phyloP scores from a whole-genome alignment of 371 early-diverging fungal genomes.

The Mortierella sp. region DNA sequence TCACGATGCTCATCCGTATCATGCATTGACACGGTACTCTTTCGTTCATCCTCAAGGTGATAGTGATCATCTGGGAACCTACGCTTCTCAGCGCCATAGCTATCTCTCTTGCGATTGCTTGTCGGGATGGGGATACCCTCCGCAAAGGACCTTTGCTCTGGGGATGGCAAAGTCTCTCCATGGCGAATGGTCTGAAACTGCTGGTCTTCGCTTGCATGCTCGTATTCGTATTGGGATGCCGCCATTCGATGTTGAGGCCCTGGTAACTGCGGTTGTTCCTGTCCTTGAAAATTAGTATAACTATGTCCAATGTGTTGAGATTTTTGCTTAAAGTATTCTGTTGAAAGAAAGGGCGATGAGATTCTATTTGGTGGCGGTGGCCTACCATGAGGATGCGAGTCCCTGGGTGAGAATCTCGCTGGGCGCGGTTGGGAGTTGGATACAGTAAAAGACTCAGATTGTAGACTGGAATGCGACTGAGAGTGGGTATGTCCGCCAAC shows the following conservation, averaged over 20 bases:
- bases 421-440: background rate
- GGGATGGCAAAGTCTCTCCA: background rate
- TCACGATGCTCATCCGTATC: background rate
- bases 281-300: background rate
- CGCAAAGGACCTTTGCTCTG: background rate
- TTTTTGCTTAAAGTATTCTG: background rate
- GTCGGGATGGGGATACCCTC: slow-evolving; percentile 8
- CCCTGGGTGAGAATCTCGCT: background rate
- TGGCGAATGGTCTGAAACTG: background rate
- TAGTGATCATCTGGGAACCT: slow-evolving; percentile 1
- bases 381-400: background rate
- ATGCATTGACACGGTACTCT: background rate
- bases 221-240: background rate
- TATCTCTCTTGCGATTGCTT: slow-evolving; percentile 29
- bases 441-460: slow-evolving; percentile 6
- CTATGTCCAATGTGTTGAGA: slow-evolving; percentile 1
- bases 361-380: slow-evolving; percentile 1
- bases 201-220: background rate
- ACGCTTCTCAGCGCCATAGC: slow-evolving; percentile 30
- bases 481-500: slow-evolving; percentile 25
- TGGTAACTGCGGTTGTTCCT: too few relatives aligned
- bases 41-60: background rate
- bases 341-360: background rate
- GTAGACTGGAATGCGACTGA: slow-evolving; percentile 22
- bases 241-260: background rate